Evolutionary conservation across 495 filamentous ascomycete species (phyloP).

Genomic region (Cladorrhinum samala): DNA sequence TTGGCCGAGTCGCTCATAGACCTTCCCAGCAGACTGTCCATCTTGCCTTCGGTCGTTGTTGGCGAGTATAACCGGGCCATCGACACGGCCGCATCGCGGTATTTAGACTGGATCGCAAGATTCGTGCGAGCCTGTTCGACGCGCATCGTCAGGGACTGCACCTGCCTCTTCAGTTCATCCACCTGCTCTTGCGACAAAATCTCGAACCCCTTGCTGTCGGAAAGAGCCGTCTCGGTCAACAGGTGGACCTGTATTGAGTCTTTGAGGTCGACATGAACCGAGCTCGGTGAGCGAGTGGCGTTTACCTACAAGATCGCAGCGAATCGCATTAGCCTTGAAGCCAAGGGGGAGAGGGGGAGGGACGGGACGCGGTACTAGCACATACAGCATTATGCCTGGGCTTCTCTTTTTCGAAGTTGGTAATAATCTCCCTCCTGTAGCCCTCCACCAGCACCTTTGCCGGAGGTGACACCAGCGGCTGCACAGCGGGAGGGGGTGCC

Average conservation of each 20-base stretch:
- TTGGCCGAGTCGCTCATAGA: conserved; percentile 41
- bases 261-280: conserved; percentile 42
- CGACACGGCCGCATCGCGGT: conserved; percentile 84
- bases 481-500: conserved; percentile 6
- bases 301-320: conserved; percentile 27
- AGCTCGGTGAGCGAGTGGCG: conserved; percentile 33
- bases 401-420: conserved; percentile 38
- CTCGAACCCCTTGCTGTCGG: conserved; percentile 76
- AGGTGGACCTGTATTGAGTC: conserved; percentile 68
- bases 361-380: too few relatives aligned
- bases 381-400: conserved; percentile 46
- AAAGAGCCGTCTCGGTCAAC: conserved; percentile 86
- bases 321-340: not conserved
- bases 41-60: conserved; percentile 32
- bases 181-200: conserved; percentile 86
- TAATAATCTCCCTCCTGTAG: conserved; percentile 40
- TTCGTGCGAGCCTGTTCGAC: conserved; percentile 74
- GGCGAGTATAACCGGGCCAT: conserved; percentile 69
- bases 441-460: conserved; percentile 39
- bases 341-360: not conserved
- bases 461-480: conserved; percentile 22
- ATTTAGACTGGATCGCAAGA: conserved; percentile 85
- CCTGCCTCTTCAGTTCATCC: conserved; percentile 83
- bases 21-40: conserved; percentile 49
- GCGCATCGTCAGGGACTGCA: conserved; percentile 59